Percentiles rank a stretch among this genome's conserved stretches.
Conservation (phyloP, 208 protist genomes). For the Trichomonas vaginalis region DNA sequence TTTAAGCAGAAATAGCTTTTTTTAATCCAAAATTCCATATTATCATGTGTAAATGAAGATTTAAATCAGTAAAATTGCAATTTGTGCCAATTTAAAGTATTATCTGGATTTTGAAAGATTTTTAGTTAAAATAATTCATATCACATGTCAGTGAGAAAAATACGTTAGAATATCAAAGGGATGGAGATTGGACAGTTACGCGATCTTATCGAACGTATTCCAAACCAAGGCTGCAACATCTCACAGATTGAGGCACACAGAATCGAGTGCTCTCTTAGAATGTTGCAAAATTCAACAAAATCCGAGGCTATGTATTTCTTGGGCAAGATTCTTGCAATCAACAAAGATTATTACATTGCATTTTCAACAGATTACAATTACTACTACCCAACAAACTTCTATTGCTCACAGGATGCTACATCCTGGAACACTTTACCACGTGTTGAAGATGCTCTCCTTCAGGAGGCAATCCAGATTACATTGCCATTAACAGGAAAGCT, state of each 20-base stretch:
- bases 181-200: not conserved
- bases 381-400: not conserved
- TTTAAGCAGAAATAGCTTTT: too few relatives aligned
- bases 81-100: too few relatives aligned
- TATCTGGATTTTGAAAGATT: too few relatives aligned
- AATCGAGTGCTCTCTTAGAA: not conserved
- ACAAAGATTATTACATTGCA: not conserved
- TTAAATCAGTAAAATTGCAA: too few relatives aligned
- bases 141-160: not conserved
- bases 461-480: not conserved
- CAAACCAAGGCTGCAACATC: not conserved
- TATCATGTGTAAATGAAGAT: too few relatives aligned
- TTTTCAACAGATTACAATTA: not conserved
- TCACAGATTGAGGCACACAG: not conserved
- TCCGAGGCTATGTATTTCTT: not conserved
- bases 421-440: not conserved
- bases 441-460: not conserved
- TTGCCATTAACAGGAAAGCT: not conserved
- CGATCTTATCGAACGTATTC: not conserved
- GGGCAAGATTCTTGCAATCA: not conserved
- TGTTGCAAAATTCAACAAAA: conserved; percentile 8
- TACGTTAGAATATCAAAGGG: not conserved
- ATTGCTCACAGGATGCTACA: not conserved
- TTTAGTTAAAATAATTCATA: not conserved
- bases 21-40: too few relatives aligned